phyloP scores from a whole-genome alignment of 345 rosid genomes.

The Microcos paniculata region DNA sequence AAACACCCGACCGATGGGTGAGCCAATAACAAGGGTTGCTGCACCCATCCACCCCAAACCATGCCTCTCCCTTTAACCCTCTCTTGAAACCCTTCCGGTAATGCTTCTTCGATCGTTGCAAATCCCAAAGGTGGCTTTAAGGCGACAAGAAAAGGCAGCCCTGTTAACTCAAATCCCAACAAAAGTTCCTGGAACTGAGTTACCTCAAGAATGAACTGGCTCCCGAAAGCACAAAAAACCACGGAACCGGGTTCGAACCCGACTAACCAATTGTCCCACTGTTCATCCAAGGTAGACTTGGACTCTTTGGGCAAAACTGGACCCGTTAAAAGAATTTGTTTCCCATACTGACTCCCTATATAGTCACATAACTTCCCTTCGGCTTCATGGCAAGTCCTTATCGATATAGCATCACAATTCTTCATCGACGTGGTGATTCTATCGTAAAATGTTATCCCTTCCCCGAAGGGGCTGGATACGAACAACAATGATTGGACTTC shows the following conservation, averaged over 20 bases:
- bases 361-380: conserved; percentile 66
- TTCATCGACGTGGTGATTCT: conserved; percentile 38
- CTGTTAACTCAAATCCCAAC: conserved; percentile 57
- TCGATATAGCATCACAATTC: conserved; percentile 52
- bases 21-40: conserved; percentile 41
- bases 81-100: conserved; percentile 67
- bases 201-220: conserved; percentile 49
- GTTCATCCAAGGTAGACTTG: conserved; percentile 34
- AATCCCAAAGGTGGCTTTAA: conserved; percentile 55
- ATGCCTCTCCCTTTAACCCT: conserved; percentile 52
- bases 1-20: conserved; percentile 70
- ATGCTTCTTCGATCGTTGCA: conserved; percentile 58
- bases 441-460: conserved; percentile 50
- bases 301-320: conserved; percentile 47
- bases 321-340: conserved; percentile 54
- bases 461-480: conserved; percentile 45
- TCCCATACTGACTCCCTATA: conserved; percentile 44
- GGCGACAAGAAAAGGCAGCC: conserved; percentile 54
- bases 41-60: conserved; percentile 59
- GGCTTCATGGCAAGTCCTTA: conserved; percentile 67
- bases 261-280: conserved; percentile 56
- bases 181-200: conserved; percentile 68
- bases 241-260: conserved; percentile 48
- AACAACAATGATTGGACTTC: conserved; percentile 47
- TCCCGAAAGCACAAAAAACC: conserved; percentile 70